Base-by-base conservation (phyloP, 108 stramenopile species). In the Aurantiochytrium sp. region DNA sequence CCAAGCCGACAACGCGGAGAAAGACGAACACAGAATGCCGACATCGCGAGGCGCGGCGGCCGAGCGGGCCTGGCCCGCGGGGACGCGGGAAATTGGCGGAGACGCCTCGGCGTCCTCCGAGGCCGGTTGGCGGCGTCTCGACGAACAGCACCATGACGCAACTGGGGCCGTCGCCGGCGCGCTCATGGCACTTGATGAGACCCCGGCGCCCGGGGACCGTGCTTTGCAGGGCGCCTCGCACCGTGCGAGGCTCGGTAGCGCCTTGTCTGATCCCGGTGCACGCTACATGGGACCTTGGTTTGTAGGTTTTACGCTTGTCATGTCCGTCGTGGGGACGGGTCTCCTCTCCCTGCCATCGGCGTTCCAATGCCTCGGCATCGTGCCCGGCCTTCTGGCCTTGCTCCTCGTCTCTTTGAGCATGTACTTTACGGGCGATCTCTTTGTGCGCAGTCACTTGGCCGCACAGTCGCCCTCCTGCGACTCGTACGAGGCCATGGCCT, bases 251-350 rank as follows among this genome's bases (percentile, higher is more conserved):
- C 35, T 35, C 35, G 35, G 35, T 35, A 35, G 35, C 35, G 35
- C 35, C 0, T 35, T 28, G 21, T 28, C 25, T 8, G 64, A 57
- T 8, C 55, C 55, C 55, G 55, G 64, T 0, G 25, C 64, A 18
- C 25, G 64, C 21, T 23, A 69, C 64, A 69, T 69, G 64, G 42
- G 64, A 14, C 64, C 64, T 12, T 42, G 25, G 35, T 69, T 69
- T 18, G 64, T 69, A 3, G 64, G 64, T 12, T 69, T 69, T 18
- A 69, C 64, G 5, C 64, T 69, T 12, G 64, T 69, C 64, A 69
- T 69, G 64, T 69, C 64, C 76, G 76, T 83, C 49, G 76, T 83
- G 76, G 76, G 76, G 16, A 83, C 76, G 19, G 76, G 76, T 1
- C 51, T 83, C 43, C 76, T 83, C 51, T 83, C 76, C 1, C 76